Conservation (phyloP, 148 eudicot genomes). For the Rheum nobile region DNA sequence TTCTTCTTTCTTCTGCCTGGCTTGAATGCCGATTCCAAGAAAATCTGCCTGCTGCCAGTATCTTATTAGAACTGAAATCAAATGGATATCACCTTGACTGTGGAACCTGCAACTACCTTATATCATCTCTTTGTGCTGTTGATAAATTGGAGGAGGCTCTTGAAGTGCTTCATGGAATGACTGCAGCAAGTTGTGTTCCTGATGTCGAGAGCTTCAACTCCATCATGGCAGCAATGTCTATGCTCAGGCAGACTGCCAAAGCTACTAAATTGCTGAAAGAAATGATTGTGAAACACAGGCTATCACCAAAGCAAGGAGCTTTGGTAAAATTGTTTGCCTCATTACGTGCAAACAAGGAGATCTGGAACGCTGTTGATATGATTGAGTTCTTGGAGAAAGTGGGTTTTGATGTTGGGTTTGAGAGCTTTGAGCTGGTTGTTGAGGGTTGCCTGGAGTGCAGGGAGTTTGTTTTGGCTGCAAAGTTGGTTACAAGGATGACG, state of each 20-base stretch:
- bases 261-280: conserved; percentile 41
- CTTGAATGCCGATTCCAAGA: conserved; percentile 22
- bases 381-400: conserved; percentile 45
- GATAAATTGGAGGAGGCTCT: conserved; percentile 56
- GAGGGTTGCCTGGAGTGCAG: conserved; percentile 66
- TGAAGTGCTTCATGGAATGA: conserved; percentile 51
- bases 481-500: conserved; percentile 51
- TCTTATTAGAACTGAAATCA: conserved; percentile 45
- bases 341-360: conserved; percentile 51
- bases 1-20: conserved; percentile 63
- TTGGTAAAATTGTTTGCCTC: conserved; percentile 34
- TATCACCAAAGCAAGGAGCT: conserved; percentile 52
- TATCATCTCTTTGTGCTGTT: conserved; percentile 66
- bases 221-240: conserved; percentile 49
- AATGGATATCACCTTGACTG: conserved; percentile 64
- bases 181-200: conserved; percentile 45
- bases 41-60: conserved; percentile 26
- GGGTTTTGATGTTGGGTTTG: conserved; percentile 43
- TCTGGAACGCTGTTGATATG: conserved; percentile 56
- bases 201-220: conserved; percentile 53
- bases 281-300: conserved; percentile 38
- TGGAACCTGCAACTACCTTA: conserved; percentile 73
- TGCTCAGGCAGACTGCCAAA: conserved; percentile 28
- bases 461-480: conserved; percentile 64
- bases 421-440: conserved; percentile 56